Evolutionary conservation across 805 yeast species (phyloP).

Genomic region (Spencermartinsiella europaea): DNA sequence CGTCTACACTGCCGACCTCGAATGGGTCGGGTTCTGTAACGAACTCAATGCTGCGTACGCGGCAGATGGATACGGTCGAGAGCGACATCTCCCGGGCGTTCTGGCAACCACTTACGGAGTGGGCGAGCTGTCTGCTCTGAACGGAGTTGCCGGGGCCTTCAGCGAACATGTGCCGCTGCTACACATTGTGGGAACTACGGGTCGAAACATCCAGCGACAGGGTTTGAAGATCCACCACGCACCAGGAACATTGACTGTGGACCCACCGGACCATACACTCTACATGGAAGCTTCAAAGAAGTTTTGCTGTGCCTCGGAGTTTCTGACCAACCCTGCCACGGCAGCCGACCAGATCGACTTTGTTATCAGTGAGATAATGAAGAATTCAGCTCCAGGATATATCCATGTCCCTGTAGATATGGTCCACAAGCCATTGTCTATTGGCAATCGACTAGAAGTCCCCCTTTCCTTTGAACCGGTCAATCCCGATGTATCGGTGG

Average conservation of each 20-base stretch:
- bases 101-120: conserved; percentile 78
- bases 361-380: conserved; percentile 52
- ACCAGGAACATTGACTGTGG: conserved; percentile 29
- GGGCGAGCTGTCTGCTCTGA: conserved; percentile 80
- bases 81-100: conserved; percentile 59
- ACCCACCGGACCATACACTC: conserved; percentile 50
- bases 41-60: conserved; percentile 88
- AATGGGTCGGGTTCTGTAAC: conserved; percentile 82
- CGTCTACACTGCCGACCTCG: conserved; percentile 38
- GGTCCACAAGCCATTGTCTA: conserved; percentile 24
- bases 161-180: conserved; percentile 76
- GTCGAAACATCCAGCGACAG: conserved; percentile 35
- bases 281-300: conserved; percentile 60
- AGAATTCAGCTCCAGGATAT: conserved; percentile 73
- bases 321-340: conserved; percentile 39
- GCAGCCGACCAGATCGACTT: conserved; percentile 63
- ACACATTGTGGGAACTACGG: conserved; percentile 80
- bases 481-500: conserved; percentile 28
- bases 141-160: conserved; percentile 77
- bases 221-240: conserved; percentile 36
- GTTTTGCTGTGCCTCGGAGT: conserved; percentile 52
- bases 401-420: conserved; percentile 71
- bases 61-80: conserved; percentile 83
- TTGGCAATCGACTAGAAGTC: conserved; percentile 33
- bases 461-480: conserved; percentile 32